Evolutionary conservation across 352 stramenopile genomes (phyloP), one percentile per base, ranked within the genome.

Genomic region (Saprolegnia parasitica): DNA sequence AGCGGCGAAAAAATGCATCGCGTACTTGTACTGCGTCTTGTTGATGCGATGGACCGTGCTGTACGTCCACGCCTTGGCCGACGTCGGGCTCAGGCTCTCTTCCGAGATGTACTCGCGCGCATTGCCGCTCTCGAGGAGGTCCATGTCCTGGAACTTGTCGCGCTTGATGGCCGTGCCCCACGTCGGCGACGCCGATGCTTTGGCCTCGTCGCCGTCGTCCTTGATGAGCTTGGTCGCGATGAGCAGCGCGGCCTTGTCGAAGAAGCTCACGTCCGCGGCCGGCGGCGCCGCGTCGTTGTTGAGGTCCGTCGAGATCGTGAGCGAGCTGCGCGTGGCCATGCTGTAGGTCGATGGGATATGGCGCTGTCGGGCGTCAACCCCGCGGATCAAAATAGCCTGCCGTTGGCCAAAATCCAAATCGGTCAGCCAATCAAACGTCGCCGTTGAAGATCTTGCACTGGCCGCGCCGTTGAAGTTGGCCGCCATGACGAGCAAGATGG

Each of bases 41-140:
- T 91, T 89, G 64, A 75, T 81, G 47, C 86, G 84, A 61, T 92
- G 82, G 5, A 93, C 83, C 0, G 80, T 90, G 56, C 77, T 89
- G 67, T 91, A 92, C 40, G 84, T 91, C 84, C 84, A 93, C 24
- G 82, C 81, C 74, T 92, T 93, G 68, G 78, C 72, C 57, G 81
- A 76, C 9, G 84, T 91, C 21, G 84, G 86, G 50, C 84, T 94
- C 32, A 92, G 72, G 62, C 81, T 90, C n/a, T 91, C 81, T 52
- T 94, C 86, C 4, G 81, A 79, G n/a, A 94, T 81, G 73, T 92
- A 91, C 72, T 94, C 83, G 29, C 81, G 83, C 13, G 86, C 86
- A 42, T 93, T 76, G 39, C 84, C 86, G 35, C 78, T 86, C 71
- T 94, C 86, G 26, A 94, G 86, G 80, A 92, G 86, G 73, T 94